Evolutionary conservation across 371 early-diverging fungal genomes (phyloP), one percentile per base, ranked within the genome.

Genomic region (Zancudomyces culisetae): DNA sequence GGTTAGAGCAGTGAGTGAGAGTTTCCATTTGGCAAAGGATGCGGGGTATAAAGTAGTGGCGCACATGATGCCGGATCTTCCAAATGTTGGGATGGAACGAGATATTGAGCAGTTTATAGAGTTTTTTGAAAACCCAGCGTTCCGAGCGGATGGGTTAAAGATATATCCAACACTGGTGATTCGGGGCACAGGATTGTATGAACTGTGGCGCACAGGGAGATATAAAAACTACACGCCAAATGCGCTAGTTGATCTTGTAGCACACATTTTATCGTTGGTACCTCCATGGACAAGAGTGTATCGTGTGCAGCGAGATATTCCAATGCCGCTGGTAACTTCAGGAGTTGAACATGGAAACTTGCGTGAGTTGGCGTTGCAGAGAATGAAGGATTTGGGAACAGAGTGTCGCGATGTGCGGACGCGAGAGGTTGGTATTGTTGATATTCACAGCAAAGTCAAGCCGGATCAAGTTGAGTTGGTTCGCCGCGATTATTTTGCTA

Each of bases 31-130:
- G 53, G 84, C 90, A 30, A 99, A 99, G 68, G 99, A 99, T 66
- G 87, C 96, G 20, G 99, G 99, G 2, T 99, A 93, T 76, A 99
- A 99, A 70, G 89, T 99, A 2, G 99, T 99, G 10, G 87, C 98
- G 8, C 99, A 99, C 59, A 98, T 99, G 99, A 99, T 99, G 99
- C 99, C 99, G 15, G 99, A 99, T 74, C 75, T 99, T 45, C 99
- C 99, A 0, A 99, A 99, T 65, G 99, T 99, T 3, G 98, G 98
- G 22, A 96, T 93, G 89, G 95, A 97, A 68, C 83, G 99, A 52
- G 99, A 99, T 60, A 73, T 98, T 50, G 98, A 94, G 51, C 99
- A 99, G 60, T 98, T 99, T 69, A 86, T 88, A 54, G 98, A 99
- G 70, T 99, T 89, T 64, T 99, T 99, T 78, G 96, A 97, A 60